Conservation (phyloP, 2,329 filamentous ascomycete genomes). For the Fusarium multiceps region DNA sequence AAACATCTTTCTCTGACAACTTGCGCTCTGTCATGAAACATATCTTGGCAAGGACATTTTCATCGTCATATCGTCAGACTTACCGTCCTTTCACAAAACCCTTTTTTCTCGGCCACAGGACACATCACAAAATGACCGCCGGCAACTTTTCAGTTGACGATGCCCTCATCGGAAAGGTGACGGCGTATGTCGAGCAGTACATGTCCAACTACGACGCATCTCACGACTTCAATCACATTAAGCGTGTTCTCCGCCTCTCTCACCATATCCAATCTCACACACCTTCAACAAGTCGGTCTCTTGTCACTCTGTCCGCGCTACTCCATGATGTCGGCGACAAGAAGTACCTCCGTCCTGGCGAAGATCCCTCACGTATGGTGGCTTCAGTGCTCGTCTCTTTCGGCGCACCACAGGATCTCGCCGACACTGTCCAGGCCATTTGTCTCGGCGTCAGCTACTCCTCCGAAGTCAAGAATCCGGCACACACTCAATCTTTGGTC, state of each 20-base stretch:
- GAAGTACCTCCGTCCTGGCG: constrained; percentile 75
- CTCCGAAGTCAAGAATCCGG: constrained; percentile 75
- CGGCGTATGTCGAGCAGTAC: constrained; percentile 73
- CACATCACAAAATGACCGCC: constrained; percentile 38
- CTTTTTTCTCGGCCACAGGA: neutral
- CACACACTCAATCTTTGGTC: constrained; percentile 70
- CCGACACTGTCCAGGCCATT: constrained; percentile 75
- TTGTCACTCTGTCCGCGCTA: constrained; percentile 76
- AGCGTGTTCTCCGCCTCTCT: constrained; percentile 80
- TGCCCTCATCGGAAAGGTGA: constrained; percentile 66
- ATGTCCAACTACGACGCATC: constrained; percentile 85
- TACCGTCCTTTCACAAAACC: neutral
- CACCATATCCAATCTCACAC: constrained; percentile 70
- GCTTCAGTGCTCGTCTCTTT: constrained; percentile 64
- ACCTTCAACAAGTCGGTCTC: constrained; percentile 51
- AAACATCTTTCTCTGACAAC: neutral
- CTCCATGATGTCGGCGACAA: constrained; percentile 91
- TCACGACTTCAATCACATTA: constrained; percentile 88
- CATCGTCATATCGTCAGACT: neutral
- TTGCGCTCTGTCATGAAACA: constrained; percentile 4
- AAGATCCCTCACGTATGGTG: constrained; percentile 68
- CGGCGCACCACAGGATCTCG: constrained; percentile 68
- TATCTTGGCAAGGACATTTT: constrained; percentile 3
- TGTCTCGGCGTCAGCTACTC: constrained; percentile 83
- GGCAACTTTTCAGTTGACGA: constrained; percentile 48